These are phyloP conservation scores for Leccinum solheimii DNA, from an alignment of 1,284 basidiomycete genomes.

Conservation along the genomic window DNA sequence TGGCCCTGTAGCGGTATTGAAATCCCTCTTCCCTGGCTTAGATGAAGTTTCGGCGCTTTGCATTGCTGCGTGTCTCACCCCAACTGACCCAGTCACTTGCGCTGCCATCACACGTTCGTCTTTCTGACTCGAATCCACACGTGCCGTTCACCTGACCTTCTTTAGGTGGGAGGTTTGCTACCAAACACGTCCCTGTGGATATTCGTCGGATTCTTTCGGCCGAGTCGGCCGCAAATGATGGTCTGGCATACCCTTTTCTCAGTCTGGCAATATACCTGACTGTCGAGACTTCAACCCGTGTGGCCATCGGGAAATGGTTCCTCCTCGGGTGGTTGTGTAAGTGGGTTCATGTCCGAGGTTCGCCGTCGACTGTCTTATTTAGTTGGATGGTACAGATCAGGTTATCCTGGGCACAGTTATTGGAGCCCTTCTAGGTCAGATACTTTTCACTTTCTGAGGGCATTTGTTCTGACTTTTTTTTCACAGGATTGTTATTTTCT, in stretches of 20 bases:
- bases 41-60: conserved; percentile 76
- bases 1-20: conserved; percentile 50
- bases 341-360: conserved; percentile 25
- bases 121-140: background rate
- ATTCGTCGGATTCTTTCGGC: conserved; percentile 86
- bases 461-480: conserved; percentile 1
- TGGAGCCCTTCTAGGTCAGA: conserved; percentile 69
- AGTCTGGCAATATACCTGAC: conserved; percentile 87
- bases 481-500: conserved; percentile 66
- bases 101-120: conserved; percentile 39
- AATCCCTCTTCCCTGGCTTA: conserved; percentile 67
- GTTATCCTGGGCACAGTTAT: conserved; percentile 80
- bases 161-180: conserved; percentile 84
- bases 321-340: conserved; percentile 78
- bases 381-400: conserved; percentile 58
- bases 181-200: conserved; percentile 83
- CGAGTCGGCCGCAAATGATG: conserved; percentile 88
- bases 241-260: conserved; percentile 91
- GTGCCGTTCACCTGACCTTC: conserved; percentile 35
- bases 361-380: conserved; percentile 2
- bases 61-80: conserved; percentile 88
- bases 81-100: conserved; percentile 87
- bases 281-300: conserved; percentile 61
- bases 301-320: conserved; percentile 78
- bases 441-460: background rate